phyloP scores from a whole-genome alignment of 2,329 filamentous ascomycete species.

The Parastagonospora nodorum region DNA sequence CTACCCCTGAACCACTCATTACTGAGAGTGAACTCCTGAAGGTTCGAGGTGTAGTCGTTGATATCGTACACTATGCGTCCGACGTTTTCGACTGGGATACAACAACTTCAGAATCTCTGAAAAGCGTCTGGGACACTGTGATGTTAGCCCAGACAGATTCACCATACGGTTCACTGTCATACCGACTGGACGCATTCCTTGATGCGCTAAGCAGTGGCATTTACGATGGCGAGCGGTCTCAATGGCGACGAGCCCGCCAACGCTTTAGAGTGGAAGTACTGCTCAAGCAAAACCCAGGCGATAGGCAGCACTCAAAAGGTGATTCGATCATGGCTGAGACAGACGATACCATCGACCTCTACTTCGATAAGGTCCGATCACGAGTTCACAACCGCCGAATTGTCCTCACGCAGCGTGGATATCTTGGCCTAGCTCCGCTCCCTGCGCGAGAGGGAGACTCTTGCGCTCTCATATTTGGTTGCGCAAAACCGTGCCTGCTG shows the following conservation, averaged over 20 bases:
- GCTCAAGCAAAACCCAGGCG: background rate
- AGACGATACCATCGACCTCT: background rate
- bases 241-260: background rate
- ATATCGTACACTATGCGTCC: background rate
- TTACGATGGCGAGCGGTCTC: background rate
- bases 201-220: background rate
- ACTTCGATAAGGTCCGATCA: background rate
- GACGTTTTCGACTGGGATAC: background rate
- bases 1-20: background rate
- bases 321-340: too few relatives aligned
- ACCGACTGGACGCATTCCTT: background rate
- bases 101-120: background rate
- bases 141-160: background rate
- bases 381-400: background rate
- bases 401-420: slow-evolving; percentile 9
- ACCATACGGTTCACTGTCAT: background rate
- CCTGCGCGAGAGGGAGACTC: background rate
- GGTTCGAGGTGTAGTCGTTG: background rate
- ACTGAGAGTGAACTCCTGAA: background rate
- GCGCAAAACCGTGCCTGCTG: slow-evolving; percentile 4
- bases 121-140: background rate
- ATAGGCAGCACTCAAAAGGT: background rate
- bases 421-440: slow-evolving; percentile 5
- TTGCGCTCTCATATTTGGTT: slow-evolving; percentile 10
- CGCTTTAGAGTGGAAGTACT: background rate